Percentiles rank a stretch among this genome's conserved stretches.
Evolutionary conservation across 257 asterid genomes (phyloP).

Genomic region (Salvia miltiorrhiza): DNA sequence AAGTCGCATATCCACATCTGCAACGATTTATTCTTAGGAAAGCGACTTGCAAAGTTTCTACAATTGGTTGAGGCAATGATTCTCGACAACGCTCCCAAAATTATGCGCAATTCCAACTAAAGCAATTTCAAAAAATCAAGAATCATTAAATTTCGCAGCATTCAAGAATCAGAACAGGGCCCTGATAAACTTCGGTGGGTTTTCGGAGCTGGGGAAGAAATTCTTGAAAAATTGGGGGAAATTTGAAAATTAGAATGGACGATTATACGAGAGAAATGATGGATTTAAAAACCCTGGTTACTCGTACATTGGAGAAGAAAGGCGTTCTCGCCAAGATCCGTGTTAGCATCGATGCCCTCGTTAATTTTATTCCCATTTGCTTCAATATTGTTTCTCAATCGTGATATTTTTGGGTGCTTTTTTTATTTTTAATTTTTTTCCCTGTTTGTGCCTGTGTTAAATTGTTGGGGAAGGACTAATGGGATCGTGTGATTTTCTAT

Average conservation of each 20-base stretch:
- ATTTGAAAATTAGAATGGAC: constrained; percentile 51
- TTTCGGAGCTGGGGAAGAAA: constrained; percentile 15
- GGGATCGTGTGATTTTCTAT: constrained; percentile 11
- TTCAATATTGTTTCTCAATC: constrained; percentile 1
- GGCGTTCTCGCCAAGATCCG: constrained; percentile 99
- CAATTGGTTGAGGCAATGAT: neutral
- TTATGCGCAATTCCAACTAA: neutral
- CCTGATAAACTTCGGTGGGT: neutral
- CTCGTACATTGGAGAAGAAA: constrained; percentile 96
- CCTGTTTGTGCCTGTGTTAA: neutral
- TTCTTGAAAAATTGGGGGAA: constrained; percentile 12
- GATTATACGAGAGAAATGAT: constrained; percentile 98
- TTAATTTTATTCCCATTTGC: neutral
- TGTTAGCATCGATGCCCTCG: constrained; percentile 40
- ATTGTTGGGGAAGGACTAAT: neutral
- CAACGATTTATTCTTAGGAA: neutral
- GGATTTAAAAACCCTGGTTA: constrained; percentile 97
- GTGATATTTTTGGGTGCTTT: neutral
- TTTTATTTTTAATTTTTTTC: neutral
- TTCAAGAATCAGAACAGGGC: neutral
- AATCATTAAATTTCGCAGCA: neutral
- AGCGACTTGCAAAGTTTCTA: neutral
- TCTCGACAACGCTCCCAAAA: neutral
- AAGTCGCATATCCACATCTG: neutral
- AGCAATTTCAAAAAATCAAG: too few relatives aligned